Conservation (phyloP, 2,329 filamentous ascomycete genomes). For the Penicillium hesseltinei region DNA sequence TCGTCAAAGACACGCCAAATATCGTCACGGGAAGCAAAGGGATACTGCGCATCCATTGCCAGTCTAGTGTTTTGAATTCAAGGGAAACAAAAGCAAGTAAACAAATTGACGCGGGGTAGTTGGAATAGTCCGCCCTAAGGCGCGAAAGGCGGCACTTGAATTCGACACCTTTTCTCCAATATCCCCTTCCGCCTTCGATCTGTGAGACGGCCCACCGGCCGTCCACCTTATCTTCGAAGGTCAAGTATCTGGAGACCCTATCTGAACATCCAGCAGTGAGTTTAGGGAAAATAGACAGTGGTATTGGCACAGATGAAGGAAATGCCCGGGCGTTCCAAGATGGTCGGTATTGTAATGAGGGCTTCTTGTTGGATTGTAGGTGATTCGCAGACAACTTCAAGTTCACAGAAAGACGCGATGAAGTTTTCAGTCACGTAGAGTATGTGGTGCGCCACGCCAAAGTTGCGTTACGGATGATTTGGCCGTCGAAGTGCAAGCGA, state of each 20-base stretch:
- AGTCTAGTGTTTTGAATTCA: background rate
- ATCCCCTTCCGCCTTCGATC: slow-evolving; percentile 17
- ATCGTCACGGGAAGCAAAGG: slow-evolving; percentile 63
- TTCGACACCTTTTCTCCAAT: background rate
- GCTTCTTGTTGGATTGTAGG: background rate
- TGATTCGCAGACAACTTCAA: background rate
- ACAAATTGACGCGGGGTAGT: background rate
- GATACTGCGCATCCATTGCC: slow-evolving; percentile 62
- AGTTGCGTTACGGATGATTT: background rate
- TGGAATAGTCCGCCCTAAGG: background rate
- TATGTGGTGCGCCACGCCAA: background rate
- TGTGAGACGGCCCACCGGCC: slow-evolving; percentile 28
- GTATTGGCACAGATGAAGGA: background rate
- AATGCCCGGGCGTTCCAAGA: background rate
- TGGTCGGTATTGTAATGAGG: slow-evolving; percentile 1
- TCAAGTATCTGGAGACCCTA: slow-evolving; percentile 6
- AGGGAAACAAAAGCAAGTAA: background rate
- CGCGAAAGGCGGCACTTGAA: background rate
- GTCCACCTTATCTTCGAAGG: slow-evolving; percentile 19
- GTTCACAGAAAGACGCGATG: background rate
- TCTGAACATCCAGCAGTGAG: slow-evolving; percentile 10
- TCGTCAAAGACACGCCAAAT: slow-evolving; percentile 64
- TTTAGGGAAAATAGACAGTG: slow-evolving; percentile 4
- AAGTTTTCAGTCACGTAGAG: background rate
- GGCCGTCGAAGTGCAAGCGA: background rate